Percentiles rank a stretch among this genome's conserved stretches.
These are phyloP conservation scores for Begonia masoniana DNA, from an alignment of 306 rosid species.

Conservation along the genomic window DNA sequence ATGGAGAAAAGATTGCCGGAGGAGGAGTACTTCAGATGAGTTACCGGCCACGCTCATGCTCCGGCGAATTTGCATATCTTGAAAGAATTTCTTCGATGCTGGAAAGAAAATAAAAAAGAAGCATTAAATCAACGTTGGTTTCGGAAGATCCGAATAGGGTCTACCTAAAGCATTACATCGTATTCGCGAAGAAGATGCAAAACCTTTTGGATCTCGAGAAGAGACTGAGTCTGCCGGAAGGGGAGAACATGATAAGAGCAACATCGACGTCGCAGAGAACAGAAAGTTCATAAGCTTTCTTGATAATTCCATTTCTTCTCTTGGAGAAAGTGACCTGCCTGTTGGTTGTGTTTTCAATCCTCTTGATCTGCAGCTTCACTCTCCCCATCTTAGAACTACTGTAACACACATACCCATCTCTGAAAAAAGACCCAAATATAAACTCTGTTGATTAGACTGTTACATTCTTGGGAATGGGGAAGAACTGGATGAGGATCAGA, in stretches of 20 bases:
- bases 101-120: slow-evolving; percentile 1
- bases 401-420: too few relatives aligned
- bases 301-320: slow-evolving; percentile 53
- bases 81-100: slow-evolving; percentile 52
- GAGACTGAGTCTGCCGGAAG: slow-evolving; percentile 39
- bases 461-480: too few relatives aligned
- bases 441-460: too few relatives aligned
- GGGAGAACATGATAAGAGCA: slow-evolving; percentile 56
- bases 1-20: background rate
- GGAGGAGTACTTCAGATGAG: background rate
- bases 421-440: too few relatives aligned
- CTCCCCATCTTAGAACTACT: slow-evolving; percentile 33
- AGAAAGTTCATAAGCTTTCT: slow-evolving; percentile 67
- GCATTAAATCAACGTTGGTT: too few relatives aligned
- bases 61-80: slow-evolving; percentile 34
- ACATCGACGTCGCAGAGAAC: slow-evolving; percentile 73
- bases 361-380: slow-evolving; percentile 60
- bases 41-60: slow-evolving; percentile 34
- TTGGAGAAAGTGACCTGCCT: slow-evolving; percentile 76
- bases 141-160: background rate
- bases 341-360: slow-evolving; percentile 46
- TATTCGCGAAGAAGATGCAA: background rate
- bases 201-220: slow-evolving; percentile 47
- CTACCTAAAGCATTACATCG: too few relatives aligned
- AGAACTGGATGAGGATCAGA: too few relatives aligned